These are phyloP conservation scores for Colletotrichum liriopes DNA, from an alignment of 2,329 filamentous ascomycete species.

Conservation along the genomic window DNA sequence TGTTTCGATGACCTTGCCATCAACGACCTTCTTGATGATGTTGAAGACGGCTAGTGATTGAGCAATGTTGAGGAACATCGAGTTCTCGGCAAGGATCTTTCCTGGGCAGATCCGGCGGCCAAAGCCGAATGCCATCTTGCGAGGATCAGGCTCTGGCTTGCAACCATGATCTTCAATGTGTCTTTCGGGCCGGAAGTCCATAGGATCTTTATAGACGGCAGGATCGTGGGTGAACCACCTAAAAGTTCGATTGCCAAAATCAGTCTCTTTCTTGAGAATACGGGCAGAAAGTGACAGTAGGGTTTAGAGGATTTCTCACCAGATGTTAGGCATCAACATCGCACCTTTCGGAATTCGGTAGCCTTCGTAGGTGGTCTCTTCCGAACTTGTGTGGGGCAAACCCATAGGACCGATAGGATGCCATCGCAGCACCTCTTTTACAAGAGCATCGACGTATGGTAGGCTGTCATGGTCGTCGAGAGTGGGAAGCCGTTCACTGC, in stretches of 20 bases:
- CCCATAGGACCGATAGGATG: conserved; percentile 64
- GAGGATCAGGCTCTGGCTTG: conserved; percentile 1
- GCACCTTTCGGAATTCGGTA: conserved; percentile 26
- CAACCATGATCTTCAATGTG: neutral
- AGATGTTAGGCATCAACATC: neutral
- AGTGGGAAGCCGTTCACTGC: conserved; percentile 60
- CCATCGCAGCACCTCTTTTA: conserved; percentile 72
- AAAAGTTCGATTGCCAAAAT: fast-evolving
- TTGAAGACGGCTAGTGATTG: conserved; percentile 58
- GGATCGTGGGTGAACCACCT: conserved; percentile 68
- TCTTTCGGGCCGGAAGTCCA: conserved; percentile 8
- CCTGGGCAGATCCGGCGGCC: conserved; percentile 45
- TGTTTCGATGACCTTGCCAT: neutral
- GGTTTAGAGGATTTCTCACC: neutral
- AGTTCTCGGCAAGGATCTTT: conserved; percentile 41
- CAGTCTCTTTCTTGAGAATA: neutral
- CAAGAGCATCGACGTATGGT: conserved; percentile 67
- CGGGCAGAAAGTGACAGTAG: neutral
- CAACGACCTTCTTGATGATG: neutral
- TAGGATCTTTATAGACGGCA: conserved; percentile 70
- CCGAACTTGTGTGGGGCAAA: conserved; percentile 55
- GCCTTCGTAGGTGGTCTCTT: conserved; percentile 16
- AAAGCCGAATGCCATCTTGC: conserved; percentile 40
- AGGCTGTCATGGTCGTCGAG: conserved; percentile 64
- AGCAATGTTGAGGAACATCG: conserved; percentile 50